Base-by-base conservation (phyloP, 139 green algal genomes). In the Medakamo hakoo region DNA sequence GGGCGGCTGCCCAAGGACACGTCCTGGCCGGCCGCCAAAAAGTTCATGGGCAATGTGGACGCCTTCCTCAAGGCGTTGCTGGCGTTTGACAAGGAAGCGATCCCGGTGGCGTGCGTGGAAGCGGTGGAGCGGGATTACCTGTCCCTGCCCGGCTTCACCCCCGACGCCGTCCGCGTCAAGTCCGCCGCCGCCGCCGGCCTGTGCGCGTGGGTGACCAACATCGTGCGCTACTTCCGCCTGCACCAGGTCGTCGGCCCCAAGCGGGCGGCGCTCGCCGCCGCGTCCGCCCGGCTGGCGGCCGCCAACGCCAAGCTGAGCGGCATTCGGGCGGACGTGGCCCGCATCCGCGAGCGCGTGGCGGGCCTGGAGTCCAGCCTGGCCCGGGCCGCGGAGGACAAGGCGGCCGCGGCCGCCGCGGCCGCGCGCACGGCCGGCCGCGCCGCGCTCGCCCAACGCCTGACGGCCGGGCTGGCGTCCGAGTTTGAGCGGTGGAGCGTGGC, bases 171-270 rank as follows among this genome's bases (percentile, higher is more conserved):
- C 66, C 63, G 67, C 21, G 72, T 65, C 69, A 96, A 96, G 73
- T 94, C 86, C 0, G 75, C 64, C 5, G 88, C 88, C n/a, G 88
- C 88, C 52, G 88, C 86, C 3, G 88, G 88, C 2, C 80, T 96
- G 57, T 93, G 86, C 65, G 78, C 58, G 25, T 96, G 88, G 88
- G 88, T 93, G 14, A 70, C 90, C 71, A 95, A 95, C 73, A 94
- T 96, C 63, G 89, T 78, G 80, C 93, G 93, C 71, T 96, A 95
- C 76, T 91, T 89, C 84, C 76, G 86, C 52, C 91, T 96, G 60
- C 94, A 94, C 73, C 82, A 95, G 78, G 83, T 95, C 27, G 88
- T 96, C 23, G 85, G 82, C 1, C 88, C 88, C 63, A 96, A 95
- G 77, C 87, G 87, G 63, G 75, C 71, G 9, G 80, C 77, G 0